A percentile compares a stretch with the other conserved stretches of the same genome.
Evolutionary conservation across 2,329 filamentous ascomycete genomes (phyloP).

Genomic region (Aspergillus sp.): DNA sequence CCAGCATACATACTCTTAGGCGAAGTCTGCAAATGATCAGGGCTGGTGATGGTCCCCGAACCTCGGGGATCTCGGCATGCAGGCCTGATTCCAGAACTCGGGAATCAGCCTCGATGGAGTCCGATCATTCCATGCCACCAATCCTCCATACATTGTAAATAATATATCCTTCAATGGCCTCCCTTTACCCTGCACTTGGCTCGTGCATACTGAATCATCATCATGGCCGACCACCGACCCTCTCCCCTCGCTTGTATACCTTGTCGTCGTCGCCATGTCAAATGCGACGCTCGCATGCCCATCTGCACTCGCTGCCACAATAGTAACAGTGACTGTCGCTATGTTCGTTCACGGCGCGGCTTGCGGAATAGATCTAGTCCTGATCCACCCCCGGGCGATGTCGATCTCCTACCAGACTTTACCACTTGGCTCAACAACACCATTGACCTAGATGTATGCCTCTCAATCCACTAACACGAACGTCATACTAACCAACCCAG

Average conservation of each 20-base stretch:
- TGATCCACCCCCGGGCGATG: conserved; percentile 13
- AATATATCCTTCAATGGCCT: conserved; percentile 1
- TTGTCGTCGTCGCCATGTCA: conserved; percentile 43
- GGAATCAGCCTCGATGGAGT: neutral
- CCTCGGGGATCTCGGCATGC: conserved; percentile 23
- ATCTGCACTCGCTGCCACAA: conserved; percentile 44
- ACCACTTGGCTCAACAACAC: neutral
- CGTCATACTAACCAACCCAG: neutral
- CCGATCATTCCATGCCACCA: neutral
- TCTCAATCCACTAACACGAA: neutral
- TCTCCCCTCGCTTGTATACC: conserved; percentile 28
- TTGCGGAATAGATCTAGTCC: conserved; percentile 15
- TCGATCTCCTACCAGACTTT: conserved; percentile 4
- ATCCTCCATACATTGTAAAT: neutral
- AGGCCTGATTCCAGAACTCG: conserved; percentile 4
- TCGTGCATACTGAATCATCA: neutral
- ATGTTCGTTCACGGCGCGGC: conserved; percentile 51
- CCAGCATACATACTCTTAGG: neutral
- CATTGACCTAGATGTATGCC: neutral
- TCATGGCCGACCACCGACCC: conserved; percentile 12
- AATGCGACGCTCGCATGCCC: conserved; percentile 49
- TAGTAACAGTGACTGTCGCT: conserved; percentile 48
- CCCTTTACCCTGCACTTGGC: too few relatives aligned
- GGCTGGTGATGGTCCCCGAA: conserved; percentile 21
- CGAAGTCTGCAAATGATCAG: neutral